These are phyloP conservation scores for Capniomyces stellatus DNA, from an alignment of 371 early-diverging fungal genomes.

Conservation along the genomic window DNA sequence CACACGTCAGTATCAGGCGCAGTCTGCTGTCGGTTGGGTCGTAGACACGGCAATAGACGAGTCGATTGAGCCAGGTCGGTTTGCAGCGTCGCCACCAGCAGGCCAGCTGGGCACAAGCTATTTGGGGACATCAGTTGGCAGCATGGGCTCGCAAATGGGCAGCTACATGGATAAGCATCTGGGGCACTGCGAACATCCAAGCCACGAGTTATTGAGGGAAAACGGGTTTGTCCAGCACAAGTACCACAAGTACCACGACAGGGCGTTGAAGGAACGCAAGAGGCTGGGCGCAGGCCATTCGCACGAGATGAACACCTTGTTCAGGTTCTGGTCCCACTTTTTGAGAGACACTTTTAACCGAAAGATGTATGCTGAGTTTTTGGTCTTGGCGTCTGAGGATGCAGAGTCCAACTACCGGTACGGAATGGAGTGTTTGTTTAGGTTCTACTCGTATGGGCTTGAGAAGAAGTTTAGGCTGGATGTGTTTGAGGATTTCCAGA, in stretches of 20 bases:
- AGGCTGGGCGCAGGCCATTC: slow-evolving; percentile 75
- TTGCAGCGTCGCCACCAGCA: slow-evolving; percentile 6
- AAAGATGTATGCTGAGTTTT: slow-evolving; percentile 86
- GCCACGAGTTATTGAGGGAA: slow-evolving; percentile 80
- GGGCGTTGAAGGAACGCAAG: slow-evolving; percentile 88
- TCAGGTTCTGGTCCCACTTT: slow-evolving; percentile 96
- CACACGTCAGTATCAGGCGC: slow-evolving; percentile 43
- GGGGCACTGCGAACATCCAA: slow-evolving; percentile 70
- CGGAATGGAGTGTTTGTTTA: slow-evolving; percentile 89
- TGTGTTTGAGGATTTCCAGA: slow-evolving; percentile 76
- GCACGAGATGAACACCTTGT: slow-evolving; percentile 96
- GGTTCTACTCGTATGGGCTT: slow-evolving; percentile 90
- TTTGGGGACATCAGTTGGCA: neutral
- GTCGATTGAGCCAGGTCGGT: slow-evolving; percentile 12
- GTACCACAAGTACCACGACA: slow-evolving; percentile 82
- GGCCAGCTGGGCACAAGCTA: slow-evolving; percentile 7
- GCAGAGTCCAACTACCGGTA: slow-evolving; percentile 77
- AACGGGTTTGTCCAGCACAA: slow-evolving; percentile 92
- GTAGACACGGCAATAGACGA: slow-evolving; percentile 31
- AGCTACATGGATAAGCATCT: slow-evolving; percentile 16
- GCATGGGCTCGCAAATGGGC: slow-evolving; percentile 5
- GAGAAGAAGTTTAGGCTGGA: slow-evolving; percentile 74
- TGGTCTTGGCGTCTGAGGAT: slow-evolving; percentile 79
- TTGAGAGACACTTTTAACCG: slow-evolving; percentile 86
- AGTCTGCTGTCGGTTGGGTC: slow-evolving; percentile 81